Evolutionary conservation across 169 alveolate genomes (phyloP).

Genomic region (Plasmodium fragile): DNA sequence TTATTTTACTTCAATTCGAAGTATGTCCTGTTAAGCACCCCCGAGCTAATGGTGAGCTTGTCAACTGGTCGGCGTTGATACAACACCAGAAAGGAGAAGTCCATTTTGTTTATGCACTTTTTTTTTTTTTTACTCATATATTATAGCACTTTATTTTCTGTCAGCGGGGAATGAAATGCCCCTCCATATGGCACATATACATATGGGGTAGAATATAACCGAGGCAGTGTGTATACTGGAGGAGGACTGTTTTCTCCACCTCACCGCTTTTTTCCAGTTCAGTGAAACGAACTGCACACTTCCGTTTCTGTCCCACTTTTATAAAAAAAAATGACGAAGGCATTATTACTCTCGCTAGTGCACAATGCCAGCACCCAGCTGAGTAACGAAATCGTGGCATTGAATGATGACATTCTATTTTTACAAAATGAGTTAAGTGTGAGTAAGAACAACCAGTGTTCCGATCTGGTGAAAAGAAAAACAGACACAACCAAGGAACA

Average conservation of each 20-base stretch:
- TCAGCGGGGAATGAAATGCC: not conserved
- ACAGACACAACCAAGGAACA: conserved; percentile 8
- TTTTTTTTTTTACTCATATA: not conserved
- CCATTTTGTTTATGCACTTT: not conserved
- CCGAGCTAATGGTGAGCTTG: not conserved
- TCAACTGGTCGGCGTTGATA: not conserved
- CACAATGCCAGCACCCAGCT: conserved; percentile 52
- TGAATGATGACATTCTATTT: conserved; percentile 38
- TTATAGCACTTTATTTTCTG: not conserved
- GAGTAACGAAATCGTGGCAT: conserved; percentile 30
- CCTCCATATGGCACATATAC: not conserved
- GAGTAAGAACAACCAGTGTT: not conserved
- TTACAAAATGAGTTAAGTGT: not conserved
- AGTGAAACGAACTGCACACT: not conserved
- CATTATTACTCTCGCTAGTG: conserved; percentile 27
- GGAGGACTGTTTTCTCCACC: not conserved
- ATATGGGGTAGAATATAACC: not conserved
- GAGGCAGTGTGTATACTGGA: not conserved
- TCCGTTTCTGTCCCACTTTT: not conserved
- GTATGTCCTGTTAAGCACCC: not conserved
- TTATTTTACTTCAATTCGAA: not conserved
- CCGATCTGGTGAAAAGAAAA: conserved; percentile 8
- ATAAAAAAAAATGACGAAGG: conserved; percentile 30
- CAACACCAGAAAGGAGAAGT: not conserved
- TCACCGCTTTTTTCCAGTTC: not conserved